A percentile compares a stretch with the other conserved stretches of the same genome.
phyloP scores from a whole-genome alignment of 192 early-diverging fungal species.

The Linnemannia hyalina region DNA sequence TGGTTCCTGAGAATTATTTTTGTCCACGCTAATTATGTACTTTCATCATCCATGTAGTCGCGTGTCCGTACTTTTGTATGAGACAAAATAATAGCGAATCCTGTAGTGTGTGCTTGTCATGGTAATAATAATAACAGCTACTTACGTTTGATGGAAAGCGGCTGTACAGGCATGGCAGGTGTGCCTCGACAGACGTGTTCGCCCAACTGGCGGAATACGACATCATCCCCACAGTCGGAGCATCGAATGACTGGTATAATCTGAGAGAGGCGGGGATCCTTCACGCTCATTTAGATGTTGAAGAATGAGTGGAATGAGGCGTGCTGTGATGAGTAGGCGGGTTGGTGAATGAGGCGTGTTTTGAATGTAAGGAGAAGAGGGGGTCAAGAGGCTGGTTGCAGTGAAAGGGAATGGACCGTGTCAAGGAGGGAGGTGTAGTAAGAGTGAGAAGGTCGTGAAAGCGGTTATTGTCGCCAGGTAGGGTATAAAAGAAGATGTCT shows the following conservation, averaged over 20 bases:
- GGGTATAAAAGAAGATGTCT: background rate
- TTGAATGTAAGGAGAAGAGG: background rate
- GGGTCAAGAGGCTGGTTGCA: background rate
- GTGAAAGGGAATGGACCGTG: background rate
- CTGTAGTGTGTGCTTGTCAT: background rate
- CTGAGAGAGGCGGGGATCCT: constrained; percentile 64
- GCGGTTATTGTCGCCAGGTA: background rate
- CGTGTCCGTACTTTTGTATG: background rate
- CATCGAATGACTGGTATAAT: constrained; percentile 67
- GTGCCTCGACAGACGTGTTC: constrained; percentile 64
- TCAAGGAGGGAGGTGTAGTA: background rate
- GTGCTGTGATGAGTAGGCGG: background rate
- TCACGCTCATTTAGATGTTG: constrained; percentile 15
- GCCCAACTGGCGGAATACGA: constrained; percentile 62
- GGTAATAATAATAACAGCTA: background rate
- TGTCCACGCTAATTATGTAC: background rate
- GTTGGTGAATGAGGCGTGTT: background rate
- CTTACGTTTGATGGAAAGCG: constrained; percentile 30
- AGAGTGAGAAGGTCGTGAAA: background rate
- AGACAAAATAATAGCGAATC: background rate
- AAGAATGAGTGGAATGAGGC: background rate
- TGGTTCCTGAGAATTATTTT: constrained; percentile 11
- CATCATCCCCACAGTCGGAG: constrained; percentile 68
- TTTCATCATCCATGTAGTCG: background rate
- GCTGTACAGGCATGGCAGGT: constrained; percentile 60